Evolutionary conservation across 2,329 filamentous ascomycete species (phyloP).

Genomic region (Paracoccidioides brasiliensis): DNA sequence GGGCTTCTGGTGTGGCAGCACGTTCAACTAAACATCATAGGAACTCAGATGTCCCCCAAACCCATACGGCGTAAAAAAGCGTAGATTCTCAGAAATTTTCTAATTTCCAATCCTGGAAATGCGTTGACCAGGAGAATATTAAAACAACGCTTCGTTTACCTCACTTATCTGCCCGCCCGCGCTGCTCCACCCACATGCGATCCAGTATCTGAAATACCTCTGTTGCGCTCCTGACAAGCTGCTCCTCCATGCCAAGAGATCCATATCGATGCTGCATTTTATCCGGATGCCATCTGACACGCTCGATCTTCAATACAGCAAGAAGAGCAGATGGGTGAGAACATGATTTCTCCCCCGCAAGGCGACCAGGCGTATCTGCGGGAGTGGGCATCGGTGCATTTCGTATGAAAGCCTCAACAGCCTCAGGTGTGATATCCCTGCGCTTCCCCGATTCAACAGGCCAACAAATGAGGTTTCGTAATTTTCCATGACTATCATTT

Average conservation of each 20-base stretch:
- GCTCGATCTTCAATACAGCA: conserved; percentile 61
- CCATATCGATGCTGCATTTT: conserved; percentile 89
- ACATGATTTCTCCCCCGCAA: background rate
- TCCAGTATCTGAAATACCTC: conserved; percentile 88
- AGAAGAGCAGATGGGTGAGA: conserved; percentile 22
- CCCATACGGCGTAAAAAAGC: background rate
- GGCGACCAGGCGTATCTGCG: conserved; percentile 8
- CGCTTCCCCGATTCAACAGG: conserved; percentile 52
- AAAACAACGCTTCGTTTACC: background rate
- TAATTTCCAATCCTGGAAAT: background rate
- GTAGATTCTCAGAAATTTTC: background rate
- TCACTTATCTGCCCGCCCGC: conserved; percentile 13
- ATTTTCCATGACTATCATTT: conserved; percentile 10
- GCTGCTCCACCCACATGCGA: conserved; percentile 58
- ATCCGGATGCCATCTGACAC: conserved; percentile 92
- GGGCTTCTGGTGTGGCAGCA: too few relatives aligned
- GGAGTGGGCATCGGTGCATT: conserved; percentile 31
- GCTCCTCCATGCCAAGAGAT: conserved; percentile 52
- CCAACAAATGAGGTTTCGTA: conserved; percentile 50
- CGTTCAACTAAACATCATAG: too few relatives aligned
- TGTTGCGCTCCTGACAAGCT: conserved; percentile 66
- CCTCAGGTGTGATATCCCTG: conserved; percentile 43
- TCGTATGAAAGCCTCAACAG: conserved; percentile 58
- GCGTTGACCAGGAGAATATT: background rate
- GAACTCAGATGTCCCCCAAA: too few relatives aligned